Percentiles rank a stretch among this genome's conserved stretches.
These are phyloP conservation scores for Podila minutissima DNA, from an alignment of 192 early-diverging fungal species.

Conservation along the genomic window DNA sequence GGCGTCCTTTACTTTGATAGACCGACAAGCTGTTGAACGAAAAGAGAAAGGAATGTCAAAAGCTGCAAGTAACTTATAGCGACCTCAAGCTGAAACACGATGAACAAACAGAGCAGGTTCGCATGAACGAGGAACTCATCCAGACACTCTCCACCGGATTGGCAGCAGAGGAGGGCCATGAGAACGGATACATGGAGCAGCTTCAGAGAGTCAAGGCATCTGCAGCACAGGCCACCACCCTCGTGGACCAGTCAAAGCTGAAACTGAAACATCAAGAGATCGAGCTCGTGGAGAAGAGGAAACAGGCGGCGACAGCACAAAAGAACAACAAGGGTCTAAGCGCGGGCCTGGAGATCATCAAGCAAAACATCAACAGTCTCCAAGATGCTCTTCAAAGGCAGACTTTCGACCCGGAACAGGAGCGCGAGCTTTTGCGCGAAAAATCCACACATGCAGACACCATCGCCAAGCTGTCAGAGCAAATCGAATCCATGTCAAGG, in stretches of 20 bases:
- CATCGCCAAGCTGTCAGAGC: slow-evolving; percentile 30
- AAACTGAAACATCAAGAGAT: slow-evolving; percentile 80
- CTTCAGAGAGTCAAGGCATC: slow-evolving; percentile 81
- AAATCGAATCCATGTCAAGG: slow-evolving; percentile 60
- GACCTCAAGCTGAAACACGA: slow-evolving; percentile 62
- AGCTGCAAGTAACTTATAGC: slow-evolving; percentile 57
- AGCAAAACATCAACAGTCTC: slow-evolving; percentile 28
- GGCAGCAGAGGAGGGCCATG: slow-evolving; percentile 88
- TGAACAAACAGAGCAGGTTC: slow-evolving; percentile 64
- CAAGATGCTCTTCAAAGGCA: slow-evolving; percentile 18
- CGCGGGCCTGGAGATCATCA: slow-evolving; percentile 36
- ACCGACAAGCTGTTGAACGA: slow-evolving; percentile 55
- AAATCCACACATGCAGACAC: slow-evolving; percentile 13
- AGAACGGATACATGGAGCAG: slow-evolving; percentile 97
- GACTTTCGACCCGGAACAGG: slow-evolving; percentile 29
- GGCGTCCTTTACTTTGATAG: slow-evolving; percentile 24
- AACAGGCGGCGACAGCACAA: slow-evolving; percentile 73
- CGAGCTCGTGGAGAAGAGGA: slow-evolving; percentile 75
- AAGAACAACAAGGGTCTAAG: slow-evolving; percentile 74
- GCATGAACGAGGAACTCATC: slow-evolving; percentile 83
- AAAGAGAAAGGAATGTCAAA: slow-evolving; percentile 47
- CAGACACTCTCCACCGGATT: slow-evolving; percentile 95
- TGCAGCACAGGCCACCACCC: slow-evolving; percentile 69
- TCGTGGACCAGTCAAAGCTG: slow-evolving; percentile 82
- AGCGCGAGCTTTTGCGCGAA: slow-evolving; percentile 28